Base-by-base conservation (phyloP, 2,329 filamentous ascomycete genomes). In the Chaetothyriales sp. region DNA sequence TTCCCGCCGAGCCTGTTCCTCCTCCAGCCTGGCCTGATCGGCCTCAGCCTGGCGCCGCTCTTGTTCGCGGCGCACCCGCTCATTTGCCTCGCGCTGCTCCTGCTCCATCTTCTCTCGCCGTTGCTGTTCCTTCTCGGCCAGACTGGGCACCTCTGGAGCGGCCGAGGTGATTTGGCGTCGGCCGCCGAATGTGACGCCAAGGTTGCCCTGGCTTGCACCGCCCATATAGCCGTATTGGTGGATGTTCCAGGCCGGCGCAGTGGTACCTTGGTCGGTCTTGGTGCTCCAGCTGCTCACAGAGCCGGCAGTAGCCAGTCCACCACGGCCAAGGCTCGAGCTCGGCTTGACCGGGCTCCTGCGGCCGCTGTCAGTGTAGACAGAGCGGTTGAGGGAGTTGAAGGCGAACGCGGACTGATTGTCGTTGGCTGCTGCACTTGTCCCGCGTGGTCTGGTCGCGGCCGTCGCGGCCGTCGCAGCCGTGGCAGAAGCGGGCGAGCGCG, bases 171-270 rank as follows among this genome's bases (percentile, higher is more conserved):
- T 97, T 70, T 98, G 92, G 54, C 92, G 81, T 61, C 89, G 80
- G 18, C 83, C 87, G 51, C 92, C 92, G 68, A 97, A 97, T 9
- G 86, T 81, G 60, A 98, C 88, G 18, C 92, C 92, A 56, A 95
- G 81, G 62, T 94, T 97, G 2, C 88, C 90, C 67, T 98, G 92
- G 63, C 87, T 95, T 22, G 92, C 92, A 47, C 92, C 92, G 53
- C 92, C 92, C 85, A 97, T 92, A 69, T 95, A 98, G 6, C 92
- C 89, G 65, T 98, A 98, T 66, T 98, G 92, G 52, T 89, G 85
- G 61, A 97, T 97, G 65, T 97, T 98, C 92, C 92, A 98, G 1
- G 92, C 92, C 0, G 92, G 92, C 22, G 83, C 77, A 1, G 89
- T 95, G 45, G 76, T 77, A 15, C 79, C 80, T 67, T 95, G 86